phyloP scores from a whole-genome alignment of 495 filamentous ascomycete genomes.

The Acidomyces sp. region DNA sequence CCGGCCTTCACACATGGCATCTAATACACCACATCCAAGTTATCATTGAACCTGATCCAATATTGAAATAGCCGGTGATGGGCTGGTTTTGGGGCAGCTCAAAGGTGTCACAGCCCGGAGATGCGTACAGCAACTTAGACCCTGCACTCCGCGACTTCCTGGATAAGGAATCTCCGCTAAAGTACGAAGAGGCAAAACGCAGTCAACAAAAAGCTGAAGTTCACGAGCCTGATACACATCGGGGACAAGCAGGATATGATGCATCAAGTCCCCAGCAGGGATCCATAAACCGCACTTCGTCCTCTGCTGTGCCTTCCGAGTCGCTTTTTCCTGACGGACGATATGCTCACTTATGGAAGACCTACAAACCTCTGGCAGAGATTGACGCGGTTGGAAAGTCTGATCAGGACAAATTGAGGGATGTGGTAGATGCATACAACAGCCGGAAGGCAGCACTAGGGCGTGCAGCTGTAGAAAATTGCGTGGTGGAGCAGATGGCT shows the following conservation, averaged over 20 bases:
- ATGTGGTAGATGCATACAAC: conserved; percentile 73
- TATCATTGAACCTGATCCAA: too few relatives aligned
- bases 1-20: too few relatives aligned
- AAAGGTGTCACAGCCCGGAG: too few relatives aligned
- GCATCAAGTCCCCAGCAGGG: conserved; percentile 27
- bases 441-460: conserved; percentile 65
- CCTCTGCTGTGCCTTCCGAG: conserved; percentile 33
- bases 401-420: conserved; percentile 57
- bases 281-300: conserved; percentile 1
- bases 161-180: conserved; percentile 44
- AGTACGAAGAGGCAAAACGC: conserved; percentile 16
- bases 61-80: too few relatives aligned
- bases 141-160: conserved; percentile 76
- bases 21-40: too few relatives aligned
- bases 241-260: conserved; percentile 26
- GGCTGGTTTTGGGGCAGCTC: conserved; percentile 54
- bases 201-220: conserved; percentile 16
- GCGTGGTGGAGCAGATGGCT: conserved; percentile 66
- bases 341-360: conserved; percentile 88
- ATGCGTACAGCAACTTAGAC: conserved; percentile 72
- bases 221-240: conserved; percentile 13
- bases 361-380: conserved; percentile 54
- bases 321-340: conserved; percentile 67
- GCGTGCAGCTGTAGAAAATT: conserved; percentile 81
- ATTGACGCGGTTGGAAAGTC: conserved; percentile 51